These are phyloP conservation scores for Salix brachista DNA, from an alignment of 345 rosid genomes.

Conservation along the genomic window DNA sequence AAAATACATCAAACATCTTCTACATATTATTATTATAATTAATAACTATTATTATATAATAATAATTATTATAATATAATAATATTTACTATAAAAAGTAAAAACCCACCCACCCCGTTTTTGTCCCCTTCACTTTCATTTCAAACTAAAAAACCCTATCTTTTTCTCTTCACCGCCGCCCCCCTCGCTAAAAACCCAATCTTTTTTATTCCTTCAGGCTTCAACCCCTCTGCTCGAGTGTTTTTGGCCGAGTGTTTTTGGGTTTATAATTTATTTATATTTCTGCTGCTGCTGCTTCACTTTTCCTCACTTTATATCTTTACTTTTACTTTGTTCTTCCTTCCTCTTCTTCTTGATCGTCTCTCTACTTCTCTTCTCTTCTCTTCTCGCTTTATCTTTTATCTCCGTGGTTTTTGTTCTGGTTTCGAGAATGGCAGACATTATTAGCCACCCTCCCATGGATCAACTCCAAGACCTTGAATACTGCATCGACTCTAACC, in stretches of 20 bases:
- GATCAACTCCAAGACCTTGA: slow-evolving; percentile 39
- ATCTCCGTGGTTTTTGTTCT: not conserved
- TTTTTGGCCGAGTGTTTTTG: not conserved
- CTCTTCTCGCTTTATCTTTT: not conserved
- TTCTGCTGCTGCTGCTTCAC: not conserved
- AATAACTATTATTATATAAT: too few relatives aligned
- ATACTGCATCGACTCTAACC: slow-evolving; percentile 36
- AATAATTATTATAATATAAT: too few relatives aligned
- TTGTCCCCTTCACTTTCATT: too few relatives aligned
- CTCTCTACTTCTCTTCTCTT: not conserved
- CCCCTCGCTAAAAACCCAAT: too few relatives aligned
- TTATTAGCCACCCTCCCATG: slow-evolving; percentile 31
- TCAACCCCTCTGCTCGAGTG: too few relatives aligned
- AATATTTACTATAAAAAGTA: too few relatives aligned
- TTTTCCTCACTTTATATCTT: slow-evolving; percentile 50
- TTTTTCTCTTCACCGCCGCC: too few relatives aligned
- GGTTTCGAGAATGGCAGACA: slow-evolving; percentile 22
- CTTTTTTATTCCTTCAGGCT: too few relatives aligned
- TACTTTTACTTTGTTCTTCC: slow-evolving; percentile 35
- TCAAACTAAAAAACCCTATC: too few relatives aligned
- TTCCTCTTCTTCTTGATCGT: slow-evolving; percentile 5
- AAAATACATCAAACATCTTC: too few relatives aligned
- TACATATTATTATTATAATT: too few relatives aligned
- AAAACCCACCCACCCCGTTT: too few relatives aligned
- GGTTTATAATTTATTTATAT: slow-evolving; percentile 40